Percentiles rank a stretch among this genome's conserved stretches.
These are phyloP conservation scores for Pseudonitzschia pungens DNA, from an alignment of 108 stramenopile genomes.

Conservation along the genomic window DNA sequence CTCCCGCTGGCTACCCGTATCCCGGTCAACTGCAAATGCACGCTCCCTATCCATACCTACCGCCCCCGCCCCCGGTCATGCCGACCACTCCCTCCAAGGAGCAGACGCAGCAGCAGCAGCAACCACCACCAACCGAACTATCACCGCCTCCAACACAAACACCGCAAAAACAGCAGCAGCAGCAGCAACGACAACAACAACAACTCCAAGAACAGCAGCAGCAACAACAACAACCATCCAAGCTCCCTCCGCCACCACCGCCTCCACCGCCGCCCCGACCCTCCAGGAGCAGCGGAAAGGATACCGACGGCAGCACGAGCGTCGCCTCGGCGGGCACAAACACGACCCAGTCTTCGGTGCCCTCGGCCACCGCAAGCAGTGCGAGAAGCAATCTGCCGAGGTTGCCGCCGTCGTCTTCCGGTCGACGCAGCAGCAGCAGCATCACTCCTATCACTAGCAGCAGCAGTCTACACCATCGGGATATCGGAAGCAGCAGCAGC, in stretches of 20 bases:
- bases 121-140: no score
- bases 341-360: background rate
- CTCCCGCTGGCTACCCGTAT: background rate
- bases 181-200: no score
- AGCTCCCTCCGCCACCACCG: conserved; percentile 6
- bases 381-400: conserved; percentile 1
- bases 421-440: background rate
- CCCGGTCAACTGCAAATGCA: conserved; percentile 17
- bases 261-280: background rate
- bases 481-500: background rate
- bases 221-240: background rate
- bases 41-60: background rate
- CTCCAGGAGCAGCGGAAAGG: background rate
- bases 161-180: no score
- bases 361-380: background rate
- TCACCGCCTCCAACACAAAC: no score
- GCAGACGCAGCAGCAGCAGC: background rate
- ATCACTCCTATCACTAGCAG: background rate
- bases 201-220: no score
- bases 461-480: background rate
- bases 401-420: background rate
- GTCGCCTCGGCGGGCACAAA: background rate
- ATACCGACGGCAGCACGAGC: background rate
- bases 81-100: background rate
- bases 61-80: background rate